Base-by-base conservation (phyloP, 2,329 filamentous ascomycete species). In the Claviceps purpurea region DNA sequence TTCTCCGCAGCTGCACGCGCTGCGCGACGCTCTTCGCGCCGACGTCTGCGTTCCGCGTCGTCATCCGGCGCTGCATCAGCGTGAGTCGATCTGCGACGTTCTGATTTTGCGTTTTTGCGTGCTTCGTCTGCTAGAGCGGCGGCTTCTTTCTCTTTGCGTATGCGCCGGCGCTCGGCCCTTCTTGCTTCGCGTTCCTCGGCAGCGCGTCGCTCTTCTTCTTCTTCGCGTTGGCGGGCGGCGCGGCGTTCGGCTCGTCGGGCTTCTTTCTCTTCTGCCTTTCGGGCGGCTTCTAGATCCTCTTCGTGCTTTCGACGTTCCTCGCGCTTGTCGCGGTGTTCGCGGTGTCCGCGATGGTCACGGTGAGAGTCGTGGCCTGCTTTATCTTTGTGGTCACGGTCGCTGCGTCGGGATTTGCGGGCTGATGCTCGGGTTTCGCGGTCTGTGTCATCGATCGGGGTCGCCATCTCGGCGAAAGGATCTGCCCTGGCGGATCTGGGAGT, bases 381-480 rank as follows among this genome's bases (percentile, higher is more conserved):
- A 2, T 60, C 61, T 4, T 71, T 72, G 6, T 70, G 73, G 46
- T 71, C 69, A 7, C 68, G 70, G 52, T 81, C 78, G 2, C 76
- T 73, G 16, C 75, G 76, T 50, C 73, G 76, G 1, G 79, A 75
- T 52, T 76, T 77, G n/a, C 83, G 79, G 52, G 81, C 80, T 34
- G 78, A 79, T 45, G 75, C 76, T 47, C 80, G 76, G 22, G 77
- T 79, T 62, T 86, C 84, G 26, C 74, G 70, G 13, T 83, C 79
- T 34, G 74, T 71, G 16, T 82, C 79, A 3, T 75, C 70, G 53
- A 72, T 69, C 6, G 68, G 64, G 16, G 64, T 68, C 30, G 75
- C 75, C 14, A 65, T 74, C 41, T 79, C 78, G 42, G 65, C 69
- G 53, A 73, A 75, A 7, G 67, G 70, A 41, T 77, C 79, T 4